These are phyloP conservation scores for Kodamaea anthophila DNA, from an alignment of 1,139 yeast genomes.

Conservation along the genomic window DNA sequence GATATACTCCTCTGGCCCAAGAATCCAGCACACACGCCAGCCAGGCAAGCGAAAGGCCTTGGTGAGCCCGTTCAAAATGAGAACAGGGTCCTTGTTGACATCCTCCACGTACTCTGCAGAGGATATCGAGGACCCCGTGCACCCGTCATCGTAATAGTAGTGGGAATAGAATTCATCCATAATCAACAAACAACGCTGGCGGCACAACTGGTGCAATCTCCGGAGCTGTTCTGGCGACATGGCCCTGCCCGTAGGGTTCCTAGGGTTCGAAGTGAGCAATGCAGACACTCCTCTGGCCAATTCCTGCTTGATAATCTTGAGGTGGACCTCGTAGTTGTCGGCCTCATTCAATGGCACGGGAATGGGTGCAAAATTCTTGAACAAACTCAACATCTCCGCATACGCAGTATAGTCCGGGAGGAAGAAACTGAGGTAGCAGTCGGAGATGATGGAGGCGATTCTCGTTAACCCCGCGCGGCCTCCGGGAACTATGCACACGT, in stretches of 20 bases:
- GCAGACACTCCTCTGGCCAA: conserved; percentile 60
- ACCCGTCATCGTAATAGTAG: conserved; percentile 55
- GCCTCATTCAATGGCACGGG: conserved; percentile 60
- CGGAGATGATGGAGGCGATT: conserved; percentile 59
- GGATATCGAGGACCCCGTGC: conserved; percentile 51
- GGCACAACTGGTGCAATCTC: conserved; percentile 51
- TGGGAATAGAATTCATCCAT: conserved; percentile 68
- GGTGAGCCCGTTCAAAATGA: conserved; percentile 59
- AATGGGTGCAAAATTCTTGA: conserved; percentile 62
- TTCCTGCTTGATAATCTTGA: conserved; percentile 51
- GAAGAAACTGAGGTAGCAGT: conserved; percentile 58
- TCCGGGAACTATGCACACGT: conserved; percentile 65
- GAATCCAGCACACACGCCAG: conserved; percentile 65
- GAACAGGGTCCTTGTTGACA: conserved; percentile 57
- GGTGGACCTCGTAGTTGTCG: conserved; percentile 55
- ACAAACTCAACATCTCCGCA: conserved; percentile 64
- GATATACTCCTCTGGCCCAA: conserved; percentile 62
- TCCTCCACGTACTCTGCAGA: conserved; percentile 53
- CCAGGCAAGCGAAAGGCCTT: conserved; percentile 65
- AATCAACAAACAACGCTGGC: conserved; percentile 51
- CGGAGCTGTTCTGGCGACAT: conserved; percentile 47
- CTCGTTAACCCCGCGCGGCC: conserved; percentile 66
- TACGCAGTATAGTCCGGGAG: conserved; percentile 68
- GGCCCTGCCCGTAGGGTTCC: conserved; percentile 63
- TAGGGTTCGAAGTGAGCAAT: conserved; percentile 55